Conservation (phyloP, 1,284 basidiomycete species). For the Sporisorium sorghi region DNA sequence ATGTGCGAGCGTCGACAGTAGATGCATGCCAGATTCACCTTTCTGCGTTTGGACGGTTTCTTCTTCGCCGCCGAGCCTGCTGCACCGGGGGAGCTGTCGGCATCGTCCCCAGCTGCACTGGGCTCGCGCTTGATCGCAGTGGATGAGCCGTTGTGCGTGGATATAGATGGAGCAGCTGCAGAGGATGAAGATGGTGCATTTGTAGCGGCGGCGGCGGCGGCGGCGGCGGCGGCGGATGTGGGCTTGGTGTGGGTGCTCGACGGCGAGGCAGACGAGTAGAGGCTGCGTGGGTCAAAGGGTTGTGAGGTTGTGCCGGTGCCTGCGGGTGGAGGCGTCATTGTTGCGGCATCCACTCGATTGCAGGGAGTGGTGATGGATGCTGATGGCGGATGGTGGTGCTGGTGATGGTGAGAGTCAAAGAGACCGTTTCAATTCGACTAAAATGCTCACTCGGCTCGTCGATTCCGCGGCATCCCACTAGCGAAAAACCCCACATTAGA, state of each 20-base stretch:
- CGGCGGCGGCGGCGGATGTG: neutral
- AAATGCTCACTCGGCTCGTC: neutral
- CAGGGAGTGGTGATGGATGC: neutral
- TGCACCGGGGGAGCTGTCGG: constrained; percentile 11
- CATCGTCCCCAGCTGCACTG: constrained; percentile 19
- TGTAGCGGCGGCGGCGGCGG: constrained; percentile 4
- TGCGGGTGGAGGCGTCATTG: constrained; percentile 30
- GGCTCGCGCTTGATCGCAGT: constrained; percentile 22
- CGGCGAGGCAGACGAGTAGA: constrained; percentile 39
- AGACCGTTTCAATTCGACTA: too few species aligned
- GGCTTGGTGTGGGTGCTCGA: constrained; percentile 8
- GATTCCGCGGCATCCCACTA: neutral
- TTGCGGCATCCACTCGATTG: constrained; percentile 9
- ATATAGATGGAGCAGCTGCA: neutral
- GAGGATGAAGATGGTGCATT: neutral
- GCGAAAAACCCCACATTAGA: constrained; percentile 5
- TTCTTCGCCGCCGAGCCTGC: constrained; percentile 25
- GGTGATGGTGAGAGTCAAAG: constrained; percentile 1
- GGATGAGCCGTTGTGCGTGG: constrained; percentile 9
- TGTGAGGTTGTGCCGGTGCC: constrained; percentile 14
- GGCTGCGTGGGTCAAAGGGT: constrained; percentile 43
- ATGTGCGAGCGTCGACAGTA: constrained; percentile 91
- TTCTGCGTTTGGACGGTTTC: constrained; percentile 57
- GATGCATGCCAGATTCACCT: constrained; percentile 77
- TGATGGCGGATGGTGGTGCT: neutral